Percentiles rank a stretch among this genome's conserved stretches.
Conservation (phyloP, 306 rosid genomes). For the Cercis canadensis region DNA sequence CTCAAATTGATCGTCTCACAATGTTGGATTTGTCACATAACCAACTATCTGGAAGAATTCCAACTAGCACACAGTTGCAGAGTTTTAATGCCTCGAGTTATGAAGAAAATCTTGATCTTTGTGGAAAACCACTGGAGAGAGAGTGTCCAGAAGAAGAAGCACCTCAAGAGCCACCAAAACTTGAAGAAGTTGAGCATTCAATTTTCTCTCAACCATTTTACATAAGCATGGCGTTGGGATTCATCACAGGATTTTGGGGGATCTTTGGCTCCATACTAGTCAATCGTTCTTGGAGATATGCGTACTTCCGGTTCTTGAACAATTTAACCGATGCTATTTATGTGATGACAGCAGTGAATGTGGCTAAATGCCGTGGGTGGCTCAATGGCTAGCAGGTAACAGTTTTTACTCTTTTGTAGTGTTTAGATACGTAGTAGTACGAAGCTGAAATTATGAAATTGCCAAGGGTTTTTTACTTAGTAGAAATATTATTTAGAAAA, state of each 20-base stretch:
- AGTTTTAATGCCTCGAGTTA: constrained; percentile 21
- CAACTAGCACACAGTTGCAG: constrained; percentile 31
- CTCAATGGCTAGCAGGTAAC: not conserved
- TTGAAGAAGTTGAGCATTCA: not conserved
- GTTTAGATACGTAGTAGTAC: too few relatives aligned
- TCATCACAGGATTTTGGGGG: constrained; percentile 5
- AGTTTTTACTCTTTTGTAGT: not conserved
- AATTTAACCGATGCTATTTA: not conserved
- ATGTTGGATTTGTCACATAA: constrained; percentile 32
- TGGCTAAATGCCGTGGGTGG: not conserved
- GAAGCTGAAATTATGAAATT: too few relatives aligned
- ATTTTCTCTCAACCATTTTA: constrained; percentile 2
- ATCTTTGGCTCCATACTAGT: constrained; percentile 11
- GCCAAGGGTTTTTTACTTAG: too few relatives aligned
- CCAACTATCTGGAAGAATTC: constrained; percentile 21
- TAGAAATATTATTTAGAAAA: too few relatives aligned
- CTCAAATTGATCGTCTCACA: constrained; percentile 4
- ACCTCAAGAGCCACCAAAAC: not conserved
- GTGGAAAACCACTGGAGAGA: constrained; percentile 29
- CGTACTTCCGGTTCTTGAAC: constrained; percentile 28
- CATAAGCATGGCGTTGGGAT: constrained; percentile 26
- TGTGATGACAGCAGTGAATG: not conserved
- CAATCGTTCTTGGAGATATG: constrained; percentile 22
- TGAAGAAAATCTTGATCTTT: constrained; percentile 24
- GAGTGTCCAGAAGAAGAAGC: not conserved